Conservation (phyloP, 495 filamentous ascomycete genomes). For the Penicillium verhagenii region DNA sequence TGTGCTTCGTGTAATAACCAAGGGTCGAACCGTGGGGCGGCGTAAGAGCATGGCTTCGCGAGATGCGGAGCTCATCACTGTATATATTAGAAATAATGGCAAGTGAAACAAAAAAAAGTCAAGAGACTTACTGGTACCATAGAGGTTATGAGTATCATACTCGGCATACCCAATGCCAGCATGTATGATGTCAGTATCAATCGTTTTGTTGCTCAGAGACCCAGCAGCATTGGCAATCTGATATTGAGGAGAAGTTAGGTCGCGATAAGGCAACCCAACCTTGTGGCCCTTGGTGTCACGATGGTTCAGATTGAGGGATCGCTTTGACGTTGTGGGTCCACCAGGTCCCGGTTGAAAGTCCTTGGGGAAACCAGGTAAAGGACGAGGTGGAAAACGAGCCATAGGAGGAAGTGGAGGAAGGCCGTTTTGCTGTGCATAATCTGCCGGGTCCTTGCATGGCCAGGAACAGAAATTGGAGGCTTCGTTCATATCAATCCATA, state of each 20-base stretch:
- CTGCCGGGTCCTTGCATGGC: slow-evolving; percentile 65
- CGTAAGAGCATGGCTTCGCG: slow-evolving; percentile 66
- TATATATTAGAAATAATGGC: neutral
- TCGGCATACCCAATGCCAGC: slow-evolving; percentile 62
- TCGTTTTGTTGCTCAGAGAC: slow-evolving; percentile 68
- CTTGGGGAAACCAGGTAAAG: slow-evolving; percentile 68
- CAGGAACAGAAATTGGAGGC: slow-evolving; percentile 70
- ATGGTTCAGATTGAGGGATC: slow-evolving; percentile 5
- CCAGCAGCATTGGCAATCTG: slow-evolving; percentile 71
- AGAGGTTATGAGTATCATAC: slow-evolving; percentile 85
- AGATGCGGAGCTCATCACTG: slow-evolving; percentile 73
- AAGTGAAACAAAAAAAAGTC: too few species aligned
- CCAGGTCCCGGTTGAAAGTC: slow-evolving; percentile 60
- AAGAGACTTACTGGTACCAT: slow-evolving; percentile 62
- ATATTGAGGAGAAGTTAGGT: slow-evolving; percentile 73
- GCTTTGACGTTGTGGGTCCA: slow-evolving; percentile 10
- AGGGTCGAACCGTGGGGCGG: slow-evolving; percentile 63
- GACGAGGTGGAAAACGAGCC: slow-evolving; percentile 56
- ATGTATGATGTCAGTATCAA: slow-evolving; percentile 73
- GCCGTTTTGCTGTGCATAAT: slow-evolving; percentile 48
- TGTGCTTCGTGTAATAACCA: slow-evolving; percentile 82
- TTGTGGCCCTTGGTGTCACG: slow-evolving; percentile 23
- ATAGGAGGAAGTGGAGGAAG: slow-evolving; percentile 66
- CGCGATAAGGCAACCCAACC: slow-evolving; percentile 58
- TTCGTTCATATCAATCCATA: slow-evolving; percentile 91